Evolutionary conservation across 805 yeast species (phyloP), one percentile per base, ranked within the genome.

Genomic region (Barnettozyma siamensis): DNA sequence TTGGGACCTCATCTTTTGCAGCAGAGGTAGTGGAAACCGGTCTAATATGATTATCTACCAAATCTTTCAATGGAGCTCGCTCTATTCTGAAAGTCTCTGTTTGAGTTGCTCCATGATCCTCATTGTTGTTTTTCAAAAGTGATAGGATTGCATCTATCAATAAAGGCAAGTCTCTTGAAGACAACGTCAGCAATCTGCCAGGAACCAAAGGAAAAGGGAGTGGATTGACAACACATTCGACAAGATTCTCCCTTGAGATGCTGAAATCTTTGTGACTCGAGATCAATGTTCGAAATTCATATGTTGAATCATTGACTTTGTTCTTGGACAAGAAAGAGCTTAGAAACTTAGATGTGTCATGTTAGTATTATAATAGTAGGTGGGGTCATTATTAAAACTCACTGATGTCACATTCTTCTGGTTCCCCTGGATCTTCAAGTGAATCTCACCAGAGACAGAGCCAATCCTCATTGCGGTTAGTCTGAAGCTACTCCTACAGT

Each of bases 361-460:
- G 29, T 27, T 27, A 27, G 29, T 11, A 27, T 5, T n/a, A n/a
- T 28, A 9, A 12, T 28, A 11, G 7, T 5, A n/a, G 4, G 18
- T 12, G 17, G 4, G 16, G 9, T 32, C 34, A 32, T 4, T 15
- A 4, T 7, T 9, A 21, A 33, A 15, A 34, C 42, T 30, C 15
- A 40, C 42, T 11, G n/a, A 1, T 6, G 12, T 15, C 7, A 40
- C 32, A 4, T n/a, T n/a, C 4, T 7, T 7, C 2, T 15, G 7
- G 11, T 15, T 8, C 9, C 43, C 43, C 11, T 12, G 9, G 7
- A 31, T 18, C 24, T 8, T 10, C 13, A 31, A 12, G 15, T 13
- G 17, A 13, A 44, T 24, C 15, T 44, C 45, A 13, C 45, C 45
- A 11, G 42, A 31, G 2, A 28, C 33, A 7, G 12, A 19, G 15